Conservation (phyloP, 768 basidiomycete species). For the Pisolithus microcarpus region DNA sequence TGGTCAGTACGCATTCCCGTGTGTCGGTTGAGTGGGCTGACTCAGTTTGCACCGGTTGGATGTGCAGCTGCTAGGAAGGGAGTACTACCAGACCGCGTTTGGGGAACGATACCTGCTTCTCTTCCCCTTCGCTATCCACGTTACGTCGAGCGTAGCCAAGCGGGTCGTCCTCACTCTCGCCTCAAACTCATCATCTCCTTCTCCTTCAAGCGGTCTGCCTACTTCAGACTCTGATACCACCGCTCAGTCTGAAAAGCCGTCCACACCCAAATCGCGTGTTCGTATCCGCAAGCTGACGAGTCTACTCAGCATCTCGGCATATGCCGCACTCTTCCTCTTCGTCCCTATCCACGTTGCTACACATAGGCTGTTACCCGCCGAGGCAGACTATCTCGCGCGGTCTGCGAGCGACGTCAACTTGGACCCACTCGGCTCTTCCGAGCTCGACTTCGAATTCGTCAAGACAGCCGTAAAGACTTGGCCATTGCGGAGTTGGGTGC, state of each 20-base stretch:
- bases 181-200: not conserved
- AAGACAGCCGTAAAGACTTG: constrained; percentile 59
- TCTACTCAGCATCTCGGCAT: constrained; percentile 47
- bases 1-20: too few species aligned
- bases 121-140: constrained; percentile 41
- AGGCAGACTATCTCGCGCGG: constrained; percentile 31
- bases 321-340: constrained; percentile 47
- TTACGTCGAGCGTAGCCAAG: not conserved
- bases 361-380: constrained; percentile 54
- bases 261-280: constrained; percentile 26
- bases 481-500: constrained; percentile 53
- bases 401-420: not conserved
- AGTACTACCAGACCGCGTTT: too few species aligned
- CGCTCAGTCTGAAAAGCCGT: not conserved
- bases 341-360: constrained; percentile 24
- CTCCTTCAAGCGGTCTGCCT: not conserved
- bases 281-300: constrained; percentile 23
- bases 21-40: not conserved
- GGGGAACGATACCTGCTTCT: constrained; percentile 61
- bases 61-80: too few species aligned
- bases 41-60: too few species aligned
- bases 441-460: constrained; percentile 80
- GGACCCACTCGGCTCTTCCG: constrained; percentile 52
- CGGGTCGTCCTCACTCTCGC: not conserved
- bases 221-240: not conserved